Evolutionary conservation across 148 eudicot species (phyloP).

Genomic region (Diospyros kaki): DNA sequence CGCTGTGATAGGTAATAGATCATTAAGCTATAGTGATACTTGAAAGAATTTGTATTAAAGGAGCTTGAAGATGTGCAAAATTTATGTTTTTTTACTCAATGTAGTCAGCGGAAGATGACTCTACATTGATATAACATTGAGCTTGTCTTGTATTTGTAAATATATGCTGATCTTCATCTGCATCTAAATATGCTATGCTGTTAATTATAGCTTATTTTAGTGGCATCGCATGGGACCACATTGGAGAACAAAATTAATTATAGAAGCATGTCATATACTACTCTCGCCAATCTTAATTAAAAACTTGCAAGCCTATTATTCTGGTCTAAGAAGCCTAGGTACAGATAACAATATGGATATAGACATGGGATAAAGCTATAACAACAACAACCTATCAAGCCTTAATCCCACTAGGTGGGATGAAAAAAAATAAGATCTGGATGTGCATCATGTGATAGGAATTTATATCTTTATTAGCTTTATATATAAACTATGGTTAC

Average conservation of each 20-base stretch:
- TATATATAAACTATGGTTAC: no score
- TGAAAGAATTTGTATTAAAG: no score
- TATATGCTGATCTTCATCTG: background rate
- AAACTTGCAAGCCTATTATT: background rate
- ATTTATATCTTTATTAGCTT: no score
- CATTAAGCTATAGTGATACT: no score
- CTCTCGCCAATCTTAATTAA: background rate
- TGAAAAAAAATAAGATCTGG: no score
- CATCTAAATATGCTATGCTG: background rate
- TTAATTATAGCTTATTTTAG: background rate
- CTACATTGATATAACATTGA: background rate
- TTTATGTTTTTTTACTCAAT: background rate
- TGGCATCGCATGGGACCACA: background rate
- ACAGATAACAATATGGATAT: no score
- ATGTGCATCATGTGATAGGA: no score
- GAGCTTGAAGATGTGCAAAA: no score
- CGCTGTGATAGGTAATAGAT: background rate
- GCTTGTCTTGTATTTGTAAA: background rate
- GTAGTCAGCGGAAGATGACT: background rate
- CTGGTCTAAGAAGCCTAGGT: no score
- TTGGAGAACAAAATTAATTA: background rate
- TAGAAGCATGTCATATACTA: background rate
- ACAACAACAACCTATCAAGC: no score
- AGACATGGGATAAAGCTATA: no score
- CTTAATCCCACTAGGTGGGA: no score